phyloP scores from a whole-genome alignment of 1,284 basidiomycete species.

The Polyporus tsugae region DNA sequence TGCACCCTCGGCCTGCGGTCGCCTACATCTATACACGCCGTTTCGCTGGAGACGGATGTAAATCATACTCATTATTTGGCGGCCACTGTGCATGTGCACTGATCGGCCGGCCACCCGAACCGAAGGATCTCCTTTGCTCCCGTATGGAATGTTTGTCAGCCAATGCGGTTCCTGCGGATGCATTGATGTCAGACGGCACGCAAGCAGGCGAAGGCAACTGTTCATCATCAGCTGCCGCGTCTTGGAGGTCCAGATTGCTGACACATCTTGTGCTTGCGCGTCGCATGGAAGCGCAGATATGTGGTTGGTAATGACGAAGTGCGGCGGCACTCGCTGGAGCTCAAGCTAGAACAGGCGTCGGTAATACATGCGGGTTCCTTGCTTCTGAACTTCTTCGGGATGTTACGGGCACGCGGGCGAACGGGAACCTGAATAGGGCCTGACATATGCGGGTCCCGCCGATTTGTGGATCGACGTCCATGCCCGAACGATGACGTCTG shows the following conservation, averaged over 20 bases:
- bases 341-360: neutral
- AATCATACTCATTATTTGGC: neutral
- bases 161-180: neutral
- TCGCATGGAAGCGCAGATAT: neutral
- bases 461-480: slow-evolving; percentile 3
- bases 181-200: neutral
- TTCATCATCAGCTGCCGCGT: neutral
- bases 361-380: neutral
- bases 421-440: neutral
- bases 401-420: neutral
- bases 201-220: neutral
- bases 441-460: neutral
- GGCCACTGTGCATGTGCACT: neutral
- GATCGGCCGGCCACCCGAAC: neutral
- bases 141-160: neutral
- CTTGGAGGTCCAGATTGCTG: neutral
- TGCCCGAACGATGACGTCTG: neutral
- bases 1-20: neutral
- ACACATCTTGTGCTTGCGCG: neutral
- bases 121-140: neutral
- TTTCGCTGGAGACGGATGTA: neutral
- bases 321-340: neutral
- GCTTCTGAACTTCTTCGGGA: neutral
- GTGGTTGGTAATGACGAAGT: neutral
- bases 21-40: neutral